Evolutionary conservation across 257 asterid genomes (phyloP), one percentile per base, ranked within the genome.

Genomic region (Forsythia viridissima): DNA sequence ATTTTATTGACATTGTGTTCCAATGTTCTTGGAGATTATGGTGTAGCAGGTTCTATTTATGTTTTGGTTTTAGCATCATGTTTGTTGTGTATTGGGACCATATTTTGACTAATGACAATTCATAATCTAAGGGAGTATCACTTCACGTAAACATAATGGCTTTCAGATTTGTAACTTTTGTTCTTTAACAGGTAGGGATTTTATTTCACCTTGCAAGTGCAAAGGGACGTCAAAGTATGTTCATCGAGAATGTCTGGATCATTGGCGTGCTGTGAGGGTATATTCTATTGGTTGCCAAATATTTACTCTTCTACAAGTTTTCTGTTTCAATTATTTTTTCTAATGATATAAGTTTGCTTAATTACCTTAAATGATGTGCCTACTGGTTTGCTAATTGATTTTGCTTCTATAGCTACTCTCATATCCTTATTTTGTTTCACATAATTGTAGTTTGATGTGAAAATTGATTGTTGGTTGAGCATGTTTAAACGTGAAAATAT

Each of bases 191-290:
- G 98, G 97, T 80, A 90, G 97, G 88, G 98, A 94, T 87, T 92
- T 94, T 81, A 94, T 94, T 82, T 97, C 97, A 82, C 98, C 98
- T 83, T 94, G 98, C 90, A 90, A 87, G 87, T 94, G 98, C 83
- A 94, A 94, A 88, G 98, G 98, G 76, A 92, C 98, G 20, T 76
- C 97, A 39, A 92, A 90, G 84, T 94, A 76, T 79, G 98, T 94
- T 80, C 98, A 94, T 85, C 87, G 97, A 40, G 96, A 92, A 77
- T 94, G 98, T 85, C 90, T 94, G 75, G 97, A 94, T 86, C 97
- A 92, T 81, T 94, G 98, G 98, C 97, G 98, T 65, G 93, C 98
- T 13, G 94, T 92, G 81, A 94, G 87, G 97, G 98, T 92, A 79
- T 59, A 44, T 71, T n/a, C 3, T 51, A 16, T 80, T 40, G 12